phyloP scores from a whole-genome alignment of 2,329 filamentous ascomycete genomes.

The Cladophialophora psammophila region DNA sequence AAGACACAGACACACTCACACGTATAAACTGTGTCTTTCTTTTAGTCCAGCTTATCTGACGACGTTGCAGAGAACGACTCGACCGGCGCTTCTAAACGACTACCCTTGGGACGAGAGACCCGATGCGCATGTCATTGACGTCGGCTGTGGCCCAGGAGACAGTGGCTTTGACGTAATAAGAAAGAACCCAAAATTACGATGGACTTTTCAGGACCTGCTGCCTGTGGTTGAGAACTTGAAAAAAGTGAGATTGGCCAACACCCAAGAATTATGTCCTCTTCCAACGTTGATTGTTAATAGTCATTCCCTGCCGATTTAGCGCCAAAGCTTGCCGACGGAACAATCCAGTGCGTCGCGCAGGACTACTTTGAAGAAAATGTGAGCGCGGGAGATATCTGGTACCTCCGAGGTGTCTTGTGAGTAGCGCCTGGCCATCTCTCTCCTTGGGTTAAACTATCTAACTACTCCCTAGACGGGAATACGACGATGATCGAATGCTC shows the following conservation, averaged over 20 bases:
- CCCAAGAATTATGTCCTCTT: no score
- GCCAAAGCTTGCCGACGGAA: no score
- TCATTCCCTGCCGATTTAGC: slow-evolving; percentile 16
- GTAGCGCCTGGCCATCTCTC: no score
- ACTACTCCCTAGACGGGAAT: no score
- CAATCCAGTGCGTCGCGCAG: slow-evolving; percentile 20
- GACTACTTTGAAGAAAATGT: slow-evolving; percentile 25
- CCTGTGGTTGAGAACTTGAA: slow-evolving; percentile 13
- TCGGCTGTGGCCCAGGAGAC: slow-evolving; percentile 26
- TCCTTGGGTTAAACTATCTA: no score
- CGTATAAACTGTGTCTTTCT: no score
- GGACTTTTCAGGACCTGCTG: slow-evolving; percentile 23
- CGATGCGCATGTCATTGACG: slow-evolving; percentile 20
- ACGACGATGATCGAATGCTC: no score
- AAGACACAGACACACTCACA: not conserved
- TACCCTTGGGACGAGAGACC: slow-evolving; percentile 28
- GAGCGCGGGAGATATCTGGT: slow-evolving; percentile 22
- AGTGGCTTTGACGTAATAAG: slow-evolving; percentile 26
- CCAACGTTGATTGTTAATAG: no score
- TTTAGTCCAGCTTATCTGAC: no score
- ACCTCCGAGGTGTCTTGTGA: slow-evolving; percentile 27
- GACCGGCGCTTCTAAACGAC: slow-evolving; percentile 17
- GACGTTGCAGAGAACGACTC: slow-evolving; percentile 15
- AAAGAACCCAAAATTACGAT: slow-evolving; percentile 14
- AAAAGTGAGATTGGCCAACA: slow-evolving; percentile 11